phyloP scores from a whole-genome alignment of 495 filamentous ascomycete species.

The Lophiotrema nucula region DNA sequence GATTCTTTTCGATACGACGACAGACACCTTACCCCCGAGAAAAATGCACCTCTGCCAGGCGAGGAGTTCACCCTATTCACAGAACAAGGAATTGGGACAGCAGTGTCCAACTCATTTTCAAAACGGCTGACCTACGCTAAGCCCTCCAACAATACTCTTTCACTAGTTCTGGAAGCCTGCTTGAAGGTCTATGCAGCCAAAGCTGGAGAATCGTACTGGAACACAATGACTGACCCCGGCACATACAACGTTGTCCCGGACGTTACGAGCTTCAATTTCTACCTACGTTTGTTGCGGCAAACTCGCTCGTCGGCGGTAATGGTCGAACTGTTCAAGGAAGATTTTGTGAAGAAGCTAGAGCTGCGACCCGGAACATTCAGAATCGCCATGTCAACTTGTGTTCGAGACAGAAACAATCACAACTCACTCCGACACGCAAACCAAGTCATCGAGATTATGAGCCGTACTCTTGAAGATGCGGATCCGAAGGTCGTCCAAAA shows the following conservation, averaged over 20 bases:
- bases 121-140: constrained; percentile 45
- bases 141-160: constrained; percentile 67
- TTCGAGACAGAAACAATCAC: constrained; percentile 68
- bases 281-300: constrained; percentile 65
- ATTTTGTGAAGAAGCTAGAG: constrained; percentile 40
- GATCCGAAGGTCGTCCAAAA: constrained; percentile 16
- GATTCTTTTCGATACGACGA: constrained; percentile 15
- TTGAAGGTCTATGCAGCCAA: constrained; percentile 50
- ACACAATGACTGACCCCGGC: constrained; percentile 56
- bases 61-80: constrained; percentile 27
- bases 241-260: constrained; percentile 64
- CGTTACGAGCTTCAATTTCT: constrained; percentile 59
- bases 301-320: constrained; percentile 58
- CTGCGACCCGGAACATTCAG: constrained; percentile 57
- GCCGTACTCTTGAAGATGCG: constrained; percentile 13
- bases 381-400: constrained; percentile 67
- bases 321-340: constrained; percentile 53
- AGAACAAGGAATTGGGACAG: not conserved
- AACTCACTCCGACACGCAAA: constrained; percentile 44
- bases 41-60: constrained; percentile 10
- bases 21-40: constrained; percentile 14
- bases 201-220: constrained; percentile 67
- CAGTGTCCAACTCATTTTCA: not conserved
- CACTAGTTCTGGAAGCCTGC: constrained; percentile 64
- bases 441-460: constrained; percentile 35